Evolutionary conservation across 225 moss, liverwort and hornwort species (phyloP), one percentile per base, ranked within the genome.

Genomic region (Bryoerythrophyllum caledonicum): DNA sequence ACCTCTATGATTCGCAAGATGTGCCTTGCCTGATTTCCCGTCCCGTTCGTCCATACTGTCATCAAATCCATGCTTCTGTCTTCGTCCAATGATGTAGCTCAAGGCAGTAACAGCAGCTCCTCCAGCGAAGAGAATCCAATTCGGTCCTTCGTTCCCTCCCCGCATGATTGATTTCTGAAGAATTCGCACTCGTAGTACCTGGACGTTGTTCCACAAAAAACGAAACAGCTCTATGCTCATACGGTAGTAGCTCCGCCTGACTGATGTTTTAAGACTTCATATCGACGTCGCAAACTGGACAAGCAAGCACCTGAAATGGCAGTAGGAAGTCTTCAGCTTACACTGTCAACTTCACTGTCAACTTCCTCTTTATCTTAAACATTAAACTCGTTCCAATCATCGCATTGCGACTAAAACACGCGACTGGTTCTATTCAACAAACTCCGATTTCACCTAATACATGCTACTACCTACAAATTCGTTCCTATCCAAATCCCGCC

Each of bases 21-120:
- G 77, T 21, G 60, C 75, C 68, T 82, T 84, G 61, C 65, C 71
- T 59, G 71, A 72, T 52, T 84, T 89, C 7, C 65, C 68, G 59
- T 71, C 68, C 48, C 78, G 54, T 38, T 69, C 83, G 24, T 84
- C 86, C 62, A 56, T 65, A 63, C 41, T 38, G 71, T 79, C 75
- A 63, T 82, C 81, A 51, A 57, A 80, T 75, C 73, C 67, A 41
- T 88, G 82, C 76, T 78, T 94, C 62, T 89, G 94, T 69, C 83
- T 84, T 70, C 89, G 89, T 68, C 92, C 89, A 74, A 94, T 88
- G 74, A 90, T 72, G 46, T 89, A 90, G 75, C 94, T 90, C 46
- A 96, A 32, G 34, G 94, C 96, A 73, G 96, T 88, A 40, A 92
- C 88, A 32, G 94, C 85, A 30, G 91, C 94, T 84, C 96, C 96